Evolutionary conservation across 2,329 filamentous ascomycete genomes (phyloP).

Genomic region (Apiospora koreana): DNA sequence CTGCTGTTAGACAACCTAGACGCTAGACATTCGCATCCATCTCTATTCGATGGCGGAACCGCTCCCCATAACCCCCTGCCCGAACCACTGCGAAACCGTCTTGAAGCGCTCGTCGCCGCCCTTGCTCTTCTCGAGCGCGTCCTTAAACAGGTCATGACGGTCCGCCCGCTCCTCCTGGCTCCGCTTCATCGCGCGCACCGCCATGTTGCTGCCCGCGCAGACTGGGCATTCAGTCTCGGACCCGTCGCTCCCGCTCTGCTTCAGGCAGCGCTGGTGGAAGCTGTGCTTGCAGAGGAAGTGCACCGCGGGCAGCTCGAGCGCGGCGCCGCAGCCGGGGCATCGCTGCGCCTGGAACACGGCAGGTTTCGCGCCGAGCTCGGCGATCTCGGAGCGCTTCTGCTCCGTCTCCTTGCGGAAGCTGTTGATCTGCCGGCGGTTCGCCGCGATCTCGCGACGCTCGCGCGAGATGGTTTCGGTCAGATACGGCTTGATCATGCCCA

Average conservation of each 20-base stretch:
- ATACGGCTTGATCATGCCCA: constrained; percentile 96
- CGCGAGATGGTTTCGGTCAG: constrained; percentile 84
- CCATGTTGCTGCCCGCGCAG: constrained; percentile 81
- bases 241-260: constrained; percentile 48
- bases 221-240: constrained; percentile 79
- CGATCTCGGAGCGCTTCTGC: constrained; percentile 75
- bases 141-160: constrained; percentile 85
- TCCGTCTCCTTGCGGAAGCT: constrained; percentile 85
- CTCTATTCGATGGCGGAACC: constrained; percentile 7
- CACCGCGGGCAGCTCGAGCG: constrained; percentile 83
- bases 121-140: constrained; percentile 62
- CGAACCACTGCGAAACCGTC: constrained; percentile 90
- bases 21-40: not conserved
- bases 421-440: constrained; percentile 77
- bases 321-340: constrained; percentile 77
- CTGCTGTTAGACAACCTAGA: not conserved
- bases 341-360: constrained; percentile 88
- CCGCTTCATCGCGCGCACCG: constrained; percentile 81
- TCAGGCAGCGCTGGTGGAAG: constrained; percentile 91
- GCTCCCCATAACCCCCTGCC: constrained; percentile 75
- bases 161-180: constrained; percentile 85
- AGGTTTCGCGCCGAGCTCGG: constrained; percentile 75
- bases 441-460: constrained; percentile 80
- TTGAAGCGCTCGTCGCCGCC: constrained; percentile 67
- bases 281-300: constrained; percentile 97